Evolutionary conservation across 2,329 filamentous ascomycete species (phyloP).

Genomic region (Trichophyton schoenleinii): DNA sequence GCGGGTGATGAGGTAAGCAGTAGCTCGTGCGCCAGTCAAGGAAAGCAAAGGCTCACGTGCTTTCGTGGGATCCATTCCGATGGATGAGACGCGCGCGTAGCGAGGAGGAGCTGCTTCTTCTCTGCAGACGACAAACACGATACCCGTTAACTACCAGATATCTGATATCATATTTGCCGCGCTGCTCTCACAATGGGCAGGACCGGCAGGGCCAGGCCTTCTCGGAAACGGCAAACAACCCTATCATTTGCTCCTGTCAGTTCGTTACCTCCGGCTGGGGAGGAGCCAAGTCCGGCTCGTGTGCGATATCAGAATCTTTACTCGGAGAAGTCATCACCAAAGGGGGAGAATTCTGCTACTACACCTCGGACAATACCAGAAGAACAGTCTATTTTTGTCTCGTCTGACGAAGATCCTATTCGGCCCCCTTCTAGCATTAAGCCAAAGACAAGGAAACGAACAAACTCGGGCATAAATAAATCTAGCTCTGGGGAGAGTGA

Average conservation of each 20-base stretch:
- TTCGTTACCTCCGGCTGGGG: conserved; percentile 19
- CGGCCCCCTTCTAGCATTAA: neutral
- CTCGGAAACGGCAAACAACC: conserved; percentile 25
- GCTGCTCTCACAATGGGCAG: neutral
- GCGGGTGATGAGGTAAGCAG: too few species aligned
- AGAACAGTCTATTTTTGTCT: conserved; percentile 17
- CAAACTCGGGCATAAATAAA: neutral
- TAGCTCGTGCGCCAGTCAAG: too few species aligned
- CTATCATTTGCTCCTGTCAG: conserved; percentile 29
- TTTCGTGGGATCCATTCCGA: neutral
- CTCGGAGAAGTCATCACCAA: conserved; percentile 8
- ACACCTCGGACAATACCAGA: neutral
- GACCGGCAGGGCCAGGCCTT: neutral
- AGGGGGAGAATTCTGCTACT: neutral
- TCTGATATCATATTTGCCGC: neutral
- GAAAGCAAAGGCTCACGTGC: neutral
- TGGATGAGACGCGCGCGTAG: neutral
- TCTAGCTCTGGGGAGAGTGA: conserved; percentile 6
- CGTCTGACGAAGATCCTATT: conserved; percentile 1
- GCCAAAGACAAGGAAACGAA: neutral
- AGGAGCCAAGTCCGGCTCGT: conserved; percentile 10
- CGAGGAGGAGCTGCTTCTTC: neutral
- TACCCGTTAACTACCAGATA: neutral
- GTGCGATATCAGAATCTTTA: neutral
- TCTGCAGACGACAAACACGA: neutral